Conservation (phyloP, 176 grass and related monocot species). For the Ensete glaucum region DNA sequence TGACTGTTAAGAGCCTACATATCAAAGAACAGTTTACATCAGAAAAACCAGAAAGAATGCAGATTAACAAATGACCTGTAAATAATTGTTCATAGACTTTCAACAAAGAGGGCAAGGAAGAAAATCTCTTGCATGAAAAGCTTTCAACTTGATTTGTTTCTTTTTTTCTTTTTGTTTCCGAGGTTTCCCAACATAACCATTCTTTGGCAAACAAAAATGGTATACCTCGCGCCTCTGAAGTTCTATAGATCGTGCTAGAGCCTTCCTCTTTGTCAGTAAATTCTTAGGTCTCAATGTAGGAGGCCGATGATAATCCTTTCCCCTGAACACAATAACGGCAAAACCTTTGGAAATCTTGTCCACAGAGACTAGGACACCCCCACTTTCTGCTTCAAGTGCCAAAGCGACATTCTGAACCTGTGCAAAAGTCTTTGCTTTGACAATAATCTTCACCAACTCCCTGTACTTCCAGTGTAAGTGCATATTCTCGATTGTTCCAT, state of each 20-base stretch:
- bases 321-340: constrained; percentile 72
- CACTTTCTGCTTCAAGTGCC: constrained; percentile 84
- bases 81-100: not conserved
- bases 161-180: not conserved
- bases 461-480: constrained; percentile 98
- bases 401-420: constrained; percentile 65
- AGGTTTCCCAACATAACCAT: not conserved
- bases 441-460: constrained; percentile 86
- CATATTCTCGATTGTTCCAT: constrained; percentile 97
- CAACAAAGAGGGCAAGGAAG: not conserved
- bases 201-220: not conserved
- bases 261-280: constrained; percentile 78
- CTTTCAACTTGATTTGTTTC: not conserved
- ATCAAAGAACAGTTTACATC: constrained; percentile 9
- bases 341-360: constrained; percentile 93
- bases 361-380: constrained; percentile 72
- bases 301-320: constrained; percentile 63
- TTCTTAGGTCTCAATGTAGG: constrained; percentile 55
- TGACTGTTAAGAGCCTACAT: constrained; percentile 55
- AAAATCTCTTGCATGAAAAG: not conserved
- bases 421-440: constrained; percentile 61
- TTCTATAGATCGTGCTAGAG: constrained; percentile 80
- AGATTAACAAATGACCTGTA: not conserved
- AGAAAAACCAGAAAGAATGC: constrained; percentile 2
- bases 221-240: constrained; percentile 74